phyloP scores from a whole-genome alignment of 2,329 filamentous ascomycete genomes.

The Dactylella cylindrospora region DNA sequence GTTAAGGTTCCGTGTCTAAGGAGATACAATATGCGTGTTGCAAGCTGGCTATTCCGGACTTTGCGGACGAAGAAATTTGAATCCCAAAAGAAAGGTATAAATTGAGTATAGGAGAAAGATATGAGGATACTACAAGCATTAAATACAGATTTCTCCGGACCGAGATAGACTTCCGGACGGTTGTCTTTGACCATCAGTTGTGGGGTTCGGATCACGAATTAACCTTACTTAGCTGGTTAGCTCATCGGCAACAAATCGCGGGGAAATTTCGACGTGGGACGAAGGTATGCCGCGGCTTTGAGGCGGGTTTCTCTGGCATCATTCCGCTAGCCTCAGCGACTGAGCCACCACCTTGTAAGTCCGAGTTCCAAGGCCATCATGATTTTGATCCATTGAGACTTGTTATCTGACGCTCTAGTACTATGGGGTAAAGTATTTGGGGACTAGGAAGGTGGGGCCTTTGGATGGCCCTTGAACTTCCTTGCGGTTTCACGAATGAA shows the following conservation, averaged over 20 bases:
- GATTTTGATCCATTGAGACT: too few species aligned
- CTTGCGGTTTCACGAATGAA: too few species aligned
- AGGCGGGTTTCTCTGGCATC: constrained; percentile 8
- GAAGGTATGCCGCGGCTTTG: constrained; percentile 23
- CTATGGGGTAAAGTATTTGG: too few species aligned
- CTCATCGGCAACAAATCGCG: constrained; percentile 44
- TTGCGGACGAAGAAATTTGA: background rate
- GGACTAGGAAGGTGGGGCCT: too few species aligned
- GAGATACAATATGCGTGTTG: background rate
- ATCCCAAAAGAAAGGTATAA: background rate
- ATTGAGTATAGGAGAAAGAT: background rate
- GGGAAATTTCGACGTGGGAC: constrained; percentile 10
- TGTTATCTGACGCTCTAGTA: too few species aligned
- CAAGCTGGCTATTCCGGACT: background rate
- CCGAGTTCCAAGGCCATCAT: too few species aligned
- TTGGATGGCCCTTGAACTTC: too few species aligned
- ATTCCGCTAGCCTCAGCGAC: too few species aligned
- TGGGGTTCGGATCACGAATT: too few species aligned
- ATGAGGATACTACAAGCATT: background rate
- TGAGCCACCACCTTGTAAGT: constrained; percentile 15
- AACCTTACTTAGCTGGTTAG: background rate
- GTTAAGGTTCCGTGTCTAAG: background rate
- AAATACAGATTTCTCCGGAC: constrained; percentile 11
- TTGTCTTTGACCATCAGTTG: too few species aligned
- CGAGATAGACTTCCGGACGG: constrained; percentile 14